Evolutionary conservation across 2,329 filamentous ascomycete genomes (phyloP), one percentile per base, ranked within the genome.

Genomic region (Neonectria magnoliae): DNA sequence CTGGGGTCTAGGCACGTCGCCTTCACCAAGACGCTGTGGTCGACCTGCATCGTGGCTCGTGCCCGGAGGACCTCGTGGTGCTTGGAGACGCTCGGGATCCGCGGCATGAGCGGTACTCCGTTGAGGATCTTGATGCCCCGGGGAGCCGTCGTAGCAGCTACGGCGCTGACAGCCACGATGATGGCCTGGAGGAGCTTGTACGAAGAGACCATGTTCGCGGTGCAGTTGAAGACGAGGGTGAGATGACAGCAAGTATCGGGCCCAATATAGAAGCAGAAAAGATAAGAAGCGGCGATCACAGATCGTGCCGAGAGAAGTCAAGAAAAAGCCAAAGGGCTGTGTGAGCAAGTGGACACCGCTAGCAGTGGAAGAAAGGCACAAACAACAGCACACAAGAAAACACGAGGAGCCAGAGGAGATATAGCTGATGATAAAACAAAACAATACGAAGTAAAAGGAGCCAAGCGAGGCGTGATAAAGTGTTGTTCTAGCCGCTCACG

Each of bases 11-110:
- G 74, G 67, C 82, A 85, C 18, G 69, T 76, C 29, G 81, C 77
- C 41, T 79, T 77, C 4, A 73, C 75, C 38, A 83, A 78, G 1
- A 81, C 79, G n/a, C 76, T 73, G 22, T 80, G 78, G 72, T 83
- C 81, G 44, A 83, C 72, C 6, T 73, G 69, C 2, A 73, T 79
- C 27, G 77, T 75, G 44, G 79, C 77, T 25, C 82, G 79, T 62
- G 82, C 73, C 31, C 75, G 73, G 29, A 84, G 77, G 64, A 83
- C 80, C 71, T 85, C 81, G 57, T 82, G 77, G 68, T 85, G 80
- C 53, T 81, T 78, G 60, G 80, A 78, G 5, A 76, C 77, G 31
- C 82, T 79, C 7, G 76, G 74, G 62, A 80, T 80, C 36, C 76
- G 76, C 5, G 78, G 79, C 68, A 66, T 65, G 38, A 63, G n/a